These are phyloP conservation scores for Pyricularia pennisetigena DNA, from an alignment of 2,329 filamentous ascomycete genomes.

Conservation along the genomic window DNA sequence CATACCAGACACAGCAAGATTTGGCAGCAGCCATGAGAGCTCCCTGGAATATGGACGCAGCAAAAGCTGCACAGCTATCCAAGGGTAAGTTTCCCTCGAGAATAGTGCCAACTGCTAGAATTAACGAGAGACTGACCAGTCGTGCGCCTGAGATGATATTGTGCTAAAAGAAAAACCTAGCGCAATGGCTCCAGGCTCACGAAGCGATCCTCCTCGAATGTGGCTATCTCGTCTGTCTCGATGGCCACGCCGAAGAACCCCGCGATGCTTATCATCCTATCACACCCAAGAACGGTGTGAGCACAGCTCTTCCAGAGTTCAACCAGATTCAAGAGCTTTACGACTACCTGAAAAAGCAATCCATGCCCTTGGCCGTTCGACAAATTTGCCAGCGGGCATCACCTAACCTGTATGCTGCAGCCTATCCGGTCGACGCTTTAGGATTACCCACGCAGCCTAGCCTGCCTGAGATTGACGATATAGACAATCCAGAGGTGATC, in stretches of 20 bases:
- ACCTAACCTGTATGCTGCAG: neutral
- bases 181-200: neutral
- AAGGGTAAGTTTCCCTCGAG: neutral
- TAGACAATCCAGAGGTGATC: neutral
- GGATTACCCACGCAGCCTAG: neutral
- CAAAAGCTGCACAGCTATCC: neutral
- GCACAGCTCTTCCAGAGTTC: neutral
- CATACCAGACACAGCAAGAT: neutral
- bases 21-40: neutral
- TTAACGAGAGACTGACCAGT: neutral
- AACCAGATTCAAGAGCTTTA: neutral
- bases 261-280: neutral
- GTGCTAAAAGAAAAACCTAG: neutral
- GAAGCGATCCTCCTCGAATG: neutral
- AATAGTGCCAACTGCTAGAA: neutral
- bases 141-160: neutral
- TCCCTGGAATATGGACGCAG: neutral
- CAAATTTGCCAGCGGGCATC: neutral
- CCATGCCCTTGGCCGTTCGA: neutral
- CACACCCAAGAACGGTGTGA: neutral
- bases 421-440: neutral
- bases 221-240: neutral
- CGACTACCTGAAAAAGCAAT: neutral
- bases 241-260: neutral
- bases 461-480: neutral